Base-by-base conservation (phyloP, 1,284 basidiomycete species). In the Trichosporon sp. region DNA sequence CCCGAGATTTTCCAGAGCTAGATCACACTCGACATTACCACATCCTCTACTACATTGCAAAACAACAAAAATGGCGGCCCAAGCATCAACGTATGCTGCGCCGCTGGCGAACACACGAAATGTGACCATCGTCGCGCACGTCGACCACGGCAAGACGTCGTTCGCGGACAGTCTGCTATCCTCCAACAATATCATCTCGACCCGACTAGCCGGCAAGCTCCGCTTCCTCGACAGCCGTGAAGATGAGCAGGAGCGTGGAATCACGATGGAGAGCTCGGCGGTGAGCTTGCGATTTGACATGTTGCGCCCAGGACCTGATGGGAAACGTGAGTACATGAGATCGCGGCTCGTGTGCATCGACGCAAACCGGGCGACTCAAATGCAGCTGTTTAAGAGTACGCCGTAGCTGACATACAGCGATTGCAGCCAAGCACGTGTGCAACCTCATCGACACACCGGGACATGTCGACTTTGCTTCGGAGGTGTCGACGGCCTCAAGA, bases 361-460 rank as follows among this genome's bases (percentile, higher is more conserved):
- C n/a, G n/a, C n/a, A n/a, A n/a, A n/a, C n/a, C n/a, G n/a, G n/a
- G n/a, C n/a, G n/a, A n/a, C n/a, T n/a, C n/a, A n/a, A n/a, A n/a
- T n/a, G n/a, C n/a, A n/a, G n/a, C n/a, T n/a, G n/a, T n/a, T n/a
- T n/a, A n/a, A n/a, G n/a, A n/a, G n/a, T n/a, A n/a, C n/a, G n/a
- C n/a, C n/a, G n/a, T n/a, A 14, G 27, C 49, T 54, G 14, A 54
- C 49, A 16, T 19, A 13, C 62, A 73, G 73, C 71, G 1, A 70
- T 70, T 2, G 70, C 72, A 1, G 70, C 72, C 56, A 77, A 78
- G 59, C 77, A 80, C 64, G 65, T 81, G 34, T 76, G 76, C 70
- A 98, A 98, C 78, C 89, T 99, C 84, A 95, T 99, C 72, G 96
- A 99, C 79, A 99, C 96, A 0, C 96, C 96, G 3, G 96, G 96